Percentiles rank a stretch among this genome's conserved stretches.
These are phyloP conservation scores for Cercospora sojina DNA, from an alignment of 2,329 filamentous ascomycete genomes.

Conservation along the genomic window DNA sequence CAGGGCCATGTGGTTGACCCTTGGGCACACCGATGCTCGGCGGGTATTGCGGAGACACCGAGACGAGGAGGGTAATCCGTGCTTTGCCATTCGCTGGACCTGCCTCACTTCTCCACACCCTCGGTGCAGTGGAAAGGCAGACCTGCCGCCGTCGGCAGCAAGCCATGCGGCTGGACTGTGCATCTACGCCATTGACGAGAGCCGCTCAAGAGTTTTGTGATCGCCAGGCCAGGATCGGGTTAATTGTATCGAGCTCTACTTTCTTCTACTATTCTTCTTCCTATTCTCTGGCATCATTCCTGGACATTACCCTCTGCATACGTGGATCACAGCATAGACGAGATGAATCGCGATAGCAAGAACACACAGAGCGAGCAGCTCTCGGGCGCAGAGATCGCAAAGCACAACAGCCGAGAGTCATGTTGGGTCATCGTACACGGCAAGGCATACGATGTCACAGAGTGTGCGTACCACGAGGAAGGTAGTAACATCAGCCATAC, in stretches of 20 bases:
- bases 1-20: neutral
- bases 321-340: slow-evolving; percentile 22
- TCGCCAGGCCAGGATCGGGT: slow-evolving; percentile 15
- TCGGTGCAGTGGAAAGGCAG: slow-evolving; percentile 18
- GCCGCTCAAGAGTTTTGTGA: neutral
- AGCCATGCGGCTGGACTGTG: slow-evolving; percentile 15
- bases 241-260: slow-evolving; percentile 5
- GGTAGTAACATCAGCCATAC: slow-evolving; percentile 40
- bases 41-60: slow-evolving; percentile 15
- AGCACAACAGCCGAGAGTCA: slow-evolving; percentile 78
- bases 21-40: neutral
- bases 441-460: slow-evolving; percentile 65
- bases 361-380: slow-evolving; percentile 46
- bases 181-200: slow-evolving; percentile 7
- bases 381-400: slow-evolving; percentile 54
- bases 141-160: slow-evolving; percentile 12
- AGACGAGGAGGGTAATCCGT: neutral
- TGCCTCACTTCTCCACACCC: slow-evolving; percentile 8
- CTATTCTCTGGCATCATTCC: neutral
- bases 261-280: neutral
- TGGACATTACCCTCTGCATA: slow-evolving; percentile 17
- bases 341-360: slow-evolving; percentile 48
- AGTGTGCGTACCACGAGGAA: slow-evolving; percentile 42
- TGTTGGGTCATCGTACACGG: slow-evolving; percentile 93
- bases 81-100: slow-evolving; percentile 7